These are phyloP conservation scores for Prunella vulgaris DNA, from an alignment of 257 asterid genomes.

Conservation along the genomic window DNA sequence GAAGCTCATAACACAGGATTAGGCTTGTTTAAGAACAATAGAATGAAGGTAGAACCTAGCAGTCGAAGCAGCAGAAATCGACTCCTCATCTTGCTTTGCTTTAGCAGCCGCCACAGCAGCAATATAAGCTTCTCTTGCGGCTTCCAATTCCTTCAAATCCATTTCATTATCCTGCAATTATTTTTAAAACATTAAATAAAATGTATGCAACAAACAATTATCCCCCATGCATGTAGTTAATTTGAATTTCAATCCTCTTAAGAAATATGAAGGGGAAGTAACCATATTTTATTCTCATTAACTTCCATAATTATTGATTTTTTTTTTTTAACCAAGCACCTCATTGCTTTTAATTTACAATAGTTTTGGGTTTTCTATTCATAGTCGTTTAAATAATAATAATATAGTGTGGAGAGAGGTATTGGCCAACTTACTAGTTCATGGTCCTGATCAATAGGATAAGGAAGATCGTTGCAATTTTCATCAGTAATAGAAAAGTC, in stretches of 20 bases:
- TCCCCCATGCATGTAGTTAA: neutral
- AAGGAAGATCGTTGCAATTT: slow-evolving; percentile 44
- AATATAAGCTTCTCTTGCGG: slow-evolving; percentile 70
- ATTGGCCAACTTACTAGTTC: slow-evolving; percentile 49
- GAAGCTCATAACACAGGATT: slow-evolving; percentile 5
- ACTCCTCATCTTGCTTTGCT: slow-evolving; percentile 66
- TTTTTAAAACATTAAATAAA: neutral
- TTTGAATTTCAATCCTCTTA: too few species aligned
- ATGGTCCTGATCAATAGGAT: slow-evolving; percentile 33
- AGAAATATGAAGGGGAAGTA: too few species aligned
- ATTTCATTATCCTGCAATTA: slow-evolving; percentile 50
- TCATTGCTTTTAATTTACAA: neutral
- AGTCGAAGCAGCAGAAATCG: slow-evolving; percentile 68
- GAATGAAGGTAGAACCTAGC: slow-evolving; percentile 77
- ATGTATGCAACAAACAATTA: neutral
- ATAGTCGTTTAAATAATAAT: neutral
- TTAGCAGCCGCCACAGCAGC: slow-evolving; percentile 69
- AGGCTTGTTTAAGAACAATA: slow-evolving; percentile 34
- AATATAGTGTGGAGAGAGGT: neutral
- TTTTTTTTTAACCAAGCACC: too few species aligned
- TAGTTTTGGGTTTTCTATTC: neutral
- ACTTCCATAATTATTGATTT: too few species aligned
- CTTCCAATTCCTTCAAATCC: slow-evolving; percentile 60
- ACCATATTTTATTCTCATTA: too few species aligned
- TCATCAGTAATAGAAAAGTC: slow-evolving; percentile 26